Conservation (phyloP, 768 basidiomycete species). For the Tulasnella sp. region DNA sequence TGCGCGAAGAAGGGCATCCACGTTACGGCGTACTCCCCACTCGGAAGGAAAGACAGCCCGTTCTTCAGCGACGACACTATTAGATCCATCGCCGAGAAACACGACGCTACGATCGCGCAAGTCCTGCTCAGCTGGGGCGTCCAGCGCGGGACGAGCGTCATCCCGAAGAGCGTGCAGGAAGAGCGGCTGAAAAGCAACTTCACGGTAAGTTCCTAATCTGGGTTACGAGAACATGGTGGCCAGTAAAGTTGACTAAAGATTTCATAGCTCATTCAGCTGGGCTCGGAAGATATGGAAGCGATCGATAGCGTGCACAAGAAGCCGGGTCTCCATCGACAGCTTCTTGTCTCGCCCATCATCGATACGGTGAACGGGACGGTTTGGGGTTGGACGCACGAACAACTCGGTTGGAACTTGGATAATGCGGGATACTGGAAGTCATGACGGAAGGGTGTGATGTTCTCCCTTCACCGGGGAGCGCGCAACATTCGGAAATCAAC, state of each 20-base stretch:
- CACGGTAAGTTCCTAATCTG: neutral
- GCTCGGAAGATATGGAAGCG: neutral
- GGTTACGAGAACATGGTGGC: neutral
- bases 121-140: conserved; percentile 75
- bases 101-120: conserved; percentile 54
- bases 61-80: conserved; percentile 34
- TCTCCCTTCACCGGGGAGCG: too few species aligned
- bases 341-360: neutral
- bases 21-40: conserved; percentile 52
- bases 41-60: conserved; percentile 32
- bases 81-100: conserved; percentile 46
- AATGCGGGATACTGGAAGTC: neutral
- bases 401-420: conserved; percentile 2
- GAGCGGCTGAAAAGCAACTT: conserved; percentile 8
- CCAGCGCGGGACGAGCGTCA: conserved; percentile 64
- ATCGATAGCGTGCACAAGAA: neutral
- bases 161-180: conserved; percentile 71
- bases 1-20: conserved; percentile 60
- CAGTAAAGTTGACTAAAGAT: neutral
- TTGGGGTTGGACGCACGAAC: neutral
- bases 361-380: neutral
- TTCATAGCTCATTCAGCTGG: neutral
- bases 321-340: neutral
- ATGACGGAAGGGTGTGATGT: neutral
- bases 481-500: too few species aligned